Evolutionary conservation across 257 asterid genomes (phyloP), one percentile per base, ranked within the genome.

Genomic region (Ocimum tenuiflorum): DNA sequence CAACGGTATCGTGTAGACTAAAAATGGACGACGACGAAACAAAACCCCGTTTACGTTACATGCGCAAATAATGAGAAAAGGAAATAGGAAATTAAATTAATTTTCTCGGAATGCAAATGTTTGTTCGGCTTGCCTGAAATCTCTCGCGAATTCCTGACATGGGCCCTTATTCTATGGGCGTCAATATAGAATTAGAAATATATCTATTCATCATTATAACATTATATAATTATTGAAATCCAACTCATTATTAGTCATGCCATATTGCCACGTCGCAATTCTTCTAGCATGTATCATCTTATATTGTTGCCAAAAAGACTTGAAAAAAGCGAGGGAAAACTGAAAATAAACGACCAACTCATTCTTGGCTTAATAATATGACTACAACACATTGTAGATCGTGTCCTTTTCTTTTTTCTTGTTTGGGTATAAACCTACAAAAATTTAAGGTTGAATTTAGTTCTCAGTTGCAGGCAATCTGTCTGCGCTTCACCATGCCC

Each of bases 401-500:
- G 8, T 9, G 42, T 24, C 31, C 1, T 24, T 24, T 24, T 4
- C 31, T 24, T 24, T 24, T 24, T 24, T 24, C 1, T 4, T 24
- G 1, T 18, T 2, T 4, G 20, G 11, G 8, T 14, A 15, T 17
- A 6, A 15, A 1, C 55, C 56, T 49, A 19, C 56, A 9, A 20
- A 48, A 17, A 7, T 2, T 31, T 1, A 15, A 3, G 42, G 45
- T 29, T 13, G 42, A 31, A 33, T 35, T 13, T 48, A 2, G 11
- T n/a, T 3, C 47, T 75, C 67, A 92, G 71, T 78, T 55, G 39
- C 99, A 88, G 65, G 86, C 31, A 57, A 88, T 72, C 81, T 86
- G 95, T 58, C 94, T 81, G 65, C 77, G 73, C 73, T 83, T 90
- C 24, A 83, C 79, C 89, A 82, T 84, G 78, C 77, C 85, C 74